Base-by-base conservation (phyloP, 2,329 filamentous ascomycete species). In the Diaporthe caulivora region DNA sequence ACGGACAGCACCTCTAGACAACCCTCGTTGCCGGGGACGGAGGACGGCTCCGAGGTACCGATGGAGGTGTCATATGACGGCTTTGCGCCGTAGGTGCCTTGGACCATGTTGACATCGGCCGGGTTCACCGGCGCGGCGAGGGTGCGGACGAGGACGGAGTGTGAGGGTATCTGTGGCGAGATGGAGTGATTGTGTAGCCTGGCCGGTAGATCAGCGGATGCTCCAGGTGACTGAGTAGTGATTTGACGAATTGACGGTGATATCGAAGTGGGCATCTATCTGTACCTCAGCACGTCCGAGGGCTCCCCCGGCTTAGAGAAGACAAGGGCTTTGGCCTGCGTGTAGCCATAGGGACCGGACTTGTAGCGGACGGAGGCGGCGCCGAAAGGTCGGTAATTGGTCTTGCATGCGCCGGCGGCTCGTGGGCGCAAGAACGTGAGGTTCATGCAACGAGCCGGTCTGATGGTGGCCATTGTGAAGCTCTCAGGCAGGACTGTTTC, bases 61-160 rank as follows among this genome's bases (percentile, higher is more conserved):
- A 99, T 90, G 1, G 90, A 84, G 8, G 91, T 92, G 24, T 91
- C 92, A 83, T 97, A 95, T 57, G 89, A 86, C 0, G 95, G 95
- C 81, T 95, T 95, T 58, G 92, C 92, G 75, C 96, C 96, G 85
- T 99, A 99, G 5, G 96, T 95, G 77, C 97, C 97, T 86, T 99
- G 97, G 80, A 99, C 94, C 79, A 96, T 96, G 87, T 99, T 99
- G 83, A 99, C 94, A 85, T 99, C 97, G 80, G 97, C 95, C 31
- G 97, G 97, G 86, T 99, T 99, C 83, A 99, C 94, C 72, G 97
- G 95, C 1, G 95, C 92, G 42, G 95, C 94, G 79, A 99, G 94
- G 79, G 97, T 92, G 82, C 95, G 94, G 74, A 99, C 87, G 71
- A 96, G 95, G 77, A 97, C 84, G 60, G 88, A 85, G 62, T 83